Conservation (phyloP, 139 green algal species). For the Asterochloris erici region DNA sequence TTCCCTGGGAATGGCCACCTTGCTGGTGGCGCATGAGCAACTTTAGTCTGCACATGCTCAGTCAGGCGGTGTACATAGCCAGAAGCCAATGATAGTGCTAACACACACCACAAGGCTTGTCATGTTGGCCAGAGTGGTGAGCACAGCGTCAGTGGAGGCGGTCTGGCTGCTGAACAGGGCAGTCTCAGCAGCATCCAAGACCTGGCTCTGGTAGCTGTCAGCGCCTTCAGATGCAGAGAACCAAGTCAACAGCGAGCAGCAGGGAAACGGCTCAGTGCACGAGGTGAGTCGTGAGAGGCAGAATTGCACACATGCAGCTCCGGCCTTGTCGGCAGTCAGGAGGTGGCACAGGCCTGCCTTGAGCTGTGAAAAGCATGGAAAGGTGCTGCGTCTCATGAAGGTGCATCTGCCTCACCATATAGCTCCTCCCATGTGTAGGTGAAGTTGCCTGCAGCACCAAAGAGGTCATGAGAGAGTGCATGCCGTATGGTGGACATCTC, state of each 20-base stretch:
- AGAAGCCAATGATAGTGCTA: not conserved
- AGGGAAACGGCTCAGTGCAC: not conserved
- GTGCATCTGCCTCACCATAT: not conserved
- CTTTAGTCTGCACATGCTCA: no score
- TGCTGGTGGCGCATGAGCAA: no score
- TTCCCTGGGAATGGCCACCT: no score
- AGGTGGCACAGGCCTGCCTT: no score
- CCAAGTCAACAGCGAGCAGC: not conserved
- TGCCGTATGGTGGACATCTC: no score
- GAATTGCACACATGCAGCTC: no score
- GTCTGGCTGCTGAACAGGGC: not conserved
- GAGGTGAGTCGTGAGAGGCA: not conserved
- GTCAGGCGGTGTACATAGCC: no score
- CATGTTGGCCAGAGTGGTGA: slow-evolving; percentile 11
- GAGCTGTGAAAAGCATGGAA: no score
- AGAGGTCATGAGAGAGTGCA: no score
- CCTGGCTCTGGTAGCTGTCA: not conserved
- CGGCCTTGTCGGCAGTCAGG: no score
- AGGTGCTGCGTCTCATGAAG: no score
- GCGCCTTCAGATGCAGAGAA: not conserved
- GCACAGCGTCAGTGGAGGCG: not conserved
- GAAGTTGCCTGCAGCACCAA: not conserved
- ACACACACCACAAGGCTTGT: not conserved
- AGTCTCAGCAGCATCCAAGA: not conserved
- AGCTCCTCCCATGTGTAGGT: slow-evolving; percentile 1